A percentile compares a stretch with the other conserved stretches of the same genome.
Evolutionary conservation across 306 rosid genomes (phyloP).

Genomic region (Begonia masoniana): DNA sequence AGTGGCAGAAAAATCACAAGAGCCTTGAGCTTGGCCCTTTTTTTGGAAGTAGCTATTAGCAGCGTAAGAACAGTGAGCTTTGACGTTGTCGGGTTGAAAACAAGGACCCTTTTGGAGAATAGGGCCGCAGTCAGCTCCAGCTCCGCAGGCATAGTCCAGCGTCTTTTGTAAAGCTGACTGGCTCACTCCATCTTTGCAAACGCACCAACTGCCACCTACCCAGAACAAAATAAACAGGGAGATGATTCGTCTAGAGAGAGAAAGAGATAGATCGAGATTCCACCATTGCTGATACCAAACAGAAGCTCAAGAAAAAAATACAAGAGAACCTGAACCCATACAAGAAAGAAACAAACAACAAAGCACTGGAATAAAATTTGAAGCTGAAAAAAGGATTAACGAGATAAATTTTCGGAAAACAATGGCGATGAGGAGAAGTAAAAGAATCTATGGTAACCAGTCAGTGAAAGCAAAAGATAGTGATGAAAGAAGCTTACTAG

Average conservation of each 20-base stretch:
- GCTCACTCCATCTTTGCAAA: conserved; percentile 46
- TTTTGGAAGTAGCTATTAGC: conserved; percentile 64
- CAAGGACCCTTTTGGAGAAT: conserved; percentile 34
- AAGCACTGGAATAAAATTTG: no score
- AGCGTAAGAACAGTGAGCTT: conserved; percentile 62
- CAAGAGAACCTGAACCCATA: no score
- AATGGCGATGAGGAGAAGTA: no score
- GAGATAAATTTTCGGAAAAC: no score
- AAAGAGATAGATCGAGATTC: background rate
- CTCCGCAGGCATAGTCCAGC: conserved; percentile 78
- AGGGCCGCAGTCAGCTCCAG: conserved; percentile 74
- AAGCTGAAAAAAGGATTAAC: no score
- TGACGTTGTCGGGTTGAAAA: conserved; percentile 47
- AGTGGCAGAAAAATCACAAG: conserved; percentile 61
- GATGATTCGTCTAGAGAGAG: background rate
- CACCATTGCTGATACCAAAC: no score
- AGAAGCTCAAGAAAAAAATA: no score
- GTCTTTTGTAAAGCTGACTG: conserved; percentile 48
- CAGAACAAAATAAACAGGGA: background rate
- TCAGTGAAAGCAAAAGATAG: background rate
- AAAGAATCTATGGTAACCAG: no score
- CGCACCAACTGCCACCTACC: conserved; percentile 55
- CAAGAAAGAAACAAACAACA: no score
- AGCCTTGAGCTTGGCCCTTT: conserved; percentile 42
- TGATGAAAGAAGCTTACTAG: conserved; percentile 33